Percentiles rank a stretch among this genome's conserved stretches.
phyloP scores from a whole-genome alignment of 1,139 yeast species.

The Diutina mesorugosa region DNA sequence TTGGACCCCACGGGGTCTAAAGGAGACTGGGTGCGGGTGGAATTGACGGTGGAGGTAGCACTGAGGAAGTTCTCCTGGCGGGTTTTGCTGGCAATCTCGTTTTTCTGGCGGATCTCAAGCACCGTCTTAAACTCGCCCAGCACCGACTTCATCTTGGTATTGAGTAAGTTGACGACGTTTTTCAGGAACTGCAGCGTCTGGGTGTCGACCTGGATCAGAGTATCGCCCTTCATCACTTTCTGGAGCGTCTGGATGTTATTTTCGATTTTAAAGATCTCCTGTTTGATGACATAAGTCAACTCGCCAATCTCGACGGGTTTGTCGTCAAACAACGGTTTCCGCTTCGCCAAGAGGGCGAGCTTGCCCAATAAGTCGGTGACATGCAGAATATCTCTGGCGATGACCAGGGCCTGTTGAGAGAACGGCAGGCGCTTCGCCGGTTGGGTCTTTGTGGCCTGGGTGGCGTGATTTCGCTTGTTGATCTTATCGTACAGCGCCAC shows the following conservation, averaged over 20 bases:
- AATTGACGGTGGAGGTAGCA: conserved; percentile 24
- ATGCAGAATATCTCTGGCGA: conserved; percentile 81
- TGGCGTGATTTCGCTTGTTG: conserved; percentile 21
- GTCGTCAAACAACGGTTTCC: conserved; percentile 91
- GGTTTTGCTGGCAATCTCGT: conserved; percentile 68
- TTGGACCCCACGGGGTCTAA: conserved; percentile 3
- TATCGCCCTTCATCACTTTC: conserved; percentile 35
- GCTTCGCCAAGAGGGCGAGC: conserved; percentile 71
- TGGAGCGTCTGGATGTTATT: conserved; percentile 61
- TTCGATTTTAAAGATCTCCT: conserved; percentile 80
- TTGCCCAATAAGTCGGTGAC: conserved; percentile 79
- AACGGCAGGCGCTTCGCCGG: conserved; percentile 47
- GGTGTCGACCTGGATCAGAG: conserved; percentile 33
- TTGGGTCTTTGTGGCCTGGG: conserved; percentile 5
- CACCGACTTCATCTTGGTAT: conserved; percentile 81
- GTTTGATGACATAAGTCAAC: conserved; percentile 83
- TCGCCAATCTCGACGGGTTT: conserved; percentile 90
- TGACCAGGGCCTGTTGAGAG: conserved; percentile 64
- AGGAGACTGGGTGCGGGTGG: conserved; percentile 17
- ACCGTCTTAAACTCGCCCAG: conserved; percentile 88
- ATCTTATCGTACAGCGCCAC: conserved; percentile 57
- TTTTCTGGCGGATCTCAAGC: conserved; percentile 72
- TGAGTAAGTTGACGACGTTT: conserved; percentile 76
- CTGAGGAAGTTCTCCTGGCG: conserved; percentile 78
- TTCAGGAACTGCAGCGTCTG: conserved; percentile 65